phyloP scores from a whole-genome alignment of 305 asterid species.

The Solanum hybrid region DNA sequence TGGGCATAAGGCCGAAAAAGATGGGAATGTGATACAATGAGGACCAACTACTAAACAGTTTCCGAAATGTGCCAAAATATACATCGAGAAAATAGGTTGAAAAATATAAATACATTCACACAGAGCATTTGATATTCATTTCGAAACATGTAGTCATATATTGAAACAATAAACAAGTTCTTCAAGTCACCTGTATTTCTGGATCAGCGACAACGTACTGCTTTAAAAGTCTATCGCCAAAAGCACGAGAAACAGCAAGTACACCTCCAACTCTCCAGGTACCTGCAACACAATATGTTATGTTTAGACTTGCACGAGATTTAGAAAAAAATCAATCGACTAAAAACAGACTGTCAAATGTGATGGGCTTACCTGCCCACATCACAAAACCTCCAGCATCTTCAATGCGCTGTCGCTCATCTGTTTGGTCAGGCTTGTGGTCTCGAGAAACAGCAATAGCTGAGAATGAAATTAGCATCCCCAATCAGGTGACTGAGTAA shows the following conservation, averaged over 20 bases:
- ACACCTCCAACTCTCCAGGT: conserved; percentile 98
- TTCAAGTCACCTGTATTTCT: conserved; percentile 56
- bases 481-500: background rate
- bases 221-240: conserved; percentile 78
- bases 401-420: conserved; percentile 77
- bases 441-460: conserved; percentile 84
- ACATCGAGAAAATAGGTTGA: background rate
- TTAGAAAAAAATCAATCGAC: background rate
- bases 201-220: conserved; percentile 94
- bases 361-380: conserved; percentile 68
- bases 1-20: background rate
- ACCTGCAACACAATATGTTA: conserved; percentile 27
- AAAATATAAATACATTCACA: background rate
- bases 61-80: background rate
- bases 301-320: background rate
- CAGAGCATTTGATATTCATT: background rate
- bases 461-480: conserved; percentile 25
- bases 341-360: background rate
- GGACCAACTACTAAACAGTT: background rate
- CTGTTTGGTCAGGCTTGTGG: conserved; percentile 85
- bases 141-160: background rate
- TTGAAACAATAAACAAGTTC: background rate
- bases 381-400: conserved; percentile 93
- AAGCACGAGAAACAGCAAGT: conserved; percentile 92
- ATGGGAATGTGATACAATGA: background rate